Base-by-base conservation (phyloP, 495 filamentous ascomycete species). In the Letharia columbiana region DNA sequence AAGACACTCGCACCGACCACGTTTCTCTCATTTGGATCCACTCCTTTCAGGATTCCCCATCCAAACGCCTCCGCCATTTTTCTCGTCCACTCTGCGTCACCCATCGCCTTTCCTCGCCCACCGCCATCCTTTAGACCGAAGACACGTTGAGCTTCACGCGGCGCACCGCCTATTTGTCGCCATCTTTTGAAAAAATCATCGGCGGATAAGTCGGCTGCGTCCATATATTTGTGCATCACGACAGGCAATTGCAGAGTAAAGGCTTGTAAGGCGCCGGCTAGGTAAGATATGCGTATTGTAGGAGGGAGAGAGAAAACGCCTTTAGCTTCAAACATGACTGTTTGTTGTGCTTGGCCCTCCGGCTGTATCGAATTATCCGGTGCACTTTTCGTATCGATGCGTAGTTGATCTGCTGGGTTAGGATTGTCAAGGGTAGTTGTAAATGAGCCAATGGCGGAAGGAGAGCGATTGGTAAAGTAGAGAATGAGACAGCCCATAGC, bases 151-250 rank as follows among this genome's bases (percentile, higher is more conserved):
- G 88, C 84, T 73, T 99, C 95, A 15, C 96, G 81, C 9, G 92
- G 89, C 3, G 81, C 82, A 10, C 89, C 91, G 23, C 95, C 95
- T 71, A 99, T 98, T 75, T 99, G 95, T 76, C 94, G 91, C 95
- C 95, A 99, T 31, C 95, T 82, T 80, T 94, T 97, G 80, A 99
- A 99, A 77, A 98, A 99, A 67, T 98, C 94, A 60, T 97, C 94
- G 0, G 86, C 86, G 12, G 82, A 82, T 47, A 99, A 76, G 49
- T 89, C 83, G 0, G 95, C 92, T 0, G 89, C 85, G 65, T 96
- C 92, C 92, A 98, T 96, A 77, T 94, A 99, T 69, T 97, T 95
- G 73, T 96, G 92, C 66, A 91, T 84, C 4, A 90, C 78, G 6
- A 99, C 85, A 1, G 95, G 95, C 5, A 99, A 82, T 73, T 92